Evolutionary conservation across 345 rosid species (phyloP).

Genomic region (Pugionium cornutum): DNA sequence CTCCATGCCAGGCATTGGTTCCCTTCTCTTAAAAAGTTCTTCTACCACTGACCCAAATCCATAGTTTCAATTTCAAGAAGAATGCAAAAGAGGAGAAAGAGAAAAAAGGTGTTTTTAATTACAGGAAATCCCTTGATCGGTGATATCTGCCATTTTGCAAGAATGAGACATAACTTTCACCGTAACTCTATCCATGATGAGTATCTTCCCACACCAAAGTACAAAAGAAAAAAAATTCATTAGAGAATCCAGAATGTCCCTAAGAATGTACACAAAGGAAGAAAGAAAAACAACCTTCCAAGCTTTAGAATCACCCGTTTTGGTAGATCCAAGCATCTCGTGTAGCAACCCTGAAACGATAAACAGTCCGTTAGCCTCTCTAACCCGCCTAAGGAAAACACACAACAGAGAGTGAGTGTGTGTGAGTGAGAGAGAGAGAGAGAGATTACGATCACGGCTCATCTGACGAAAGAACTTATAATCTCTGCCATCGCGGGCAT

Average conservation of each 20-base stretch:
- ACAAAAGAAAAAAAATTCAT: neutral
- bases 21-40: constrained; percentile 89
- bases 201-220: constrained; percentile 48
- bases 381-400: too few species aligned
- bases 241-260: neutral
- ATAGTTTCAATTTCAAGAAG: neutral
- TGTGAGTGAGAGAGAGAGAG: neutral
- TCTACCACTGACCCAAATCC: constrained; percentile 74
- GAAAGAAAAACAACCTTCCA: constrained; percentile 64
- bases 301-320: constrained; percentile 61
- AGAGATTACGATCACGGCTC: constrained; percentile 73
- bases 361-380: constrained; percentile 1
- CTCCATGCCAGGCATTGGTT: constrained; percentile 88
- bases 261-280: too few species aligned
- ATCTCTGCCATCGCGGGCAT: constrained; percentile 45
- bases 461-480: constrained; percentile 73
- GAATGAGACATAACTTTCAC: constrained; percentile 86
- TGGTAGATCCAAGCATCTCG: constrained; percentile 87
- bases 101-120: constrained; percentile 28
- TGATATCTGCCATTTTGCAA: constrained; percentile 93
- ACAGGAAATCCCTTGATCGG: constrained; percentile 95
- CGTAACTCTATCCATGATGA: constrained; percentile 91
- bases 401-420: too few species aligned
- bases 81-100: neutral
- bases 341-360: constrained; percentile 58